Conservation (phyloP, 306 rosid genomes). For the Lablab purpureus region DNA sequence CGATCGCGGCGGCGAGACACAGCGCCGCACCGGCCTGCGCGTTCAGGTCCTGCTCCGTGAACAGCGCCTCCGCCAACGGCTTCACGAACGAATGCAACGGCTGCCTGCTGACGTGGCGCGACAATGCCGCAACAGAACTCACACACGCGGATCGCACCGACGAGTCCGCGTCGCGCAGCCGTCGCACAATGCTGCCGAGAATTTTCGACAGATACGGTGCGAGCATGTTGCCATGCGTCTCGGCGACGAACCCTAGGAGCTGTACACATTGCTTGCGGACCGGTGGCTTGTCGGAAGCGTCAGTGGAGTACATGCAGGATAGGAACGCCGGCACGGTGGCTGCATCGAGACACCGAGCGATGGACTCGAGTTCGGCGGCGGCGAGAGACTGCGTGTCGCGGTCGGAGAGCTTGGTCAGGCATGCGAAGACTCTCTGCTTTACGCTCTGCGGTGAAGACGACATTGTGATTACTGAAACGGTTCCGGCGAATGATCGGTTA, state of each 20-base stretch:
- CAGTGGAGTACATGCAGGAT: slow-evolving; percentile 85
- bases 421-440: slow-evolving; percentile 79
- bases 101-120: slow-evolving; percentile 71
- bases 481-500: slow-evolving; percentile 26
- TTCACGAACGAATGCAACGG: slow-evolving; percentile 73
- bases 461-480: slow-evolving; percentile 48
- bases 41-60: slow-evolving; percentile 89
- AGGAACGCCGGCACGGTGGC: slow-evolving; percentile 67
- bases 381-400: slow-evolving; percentile 89
- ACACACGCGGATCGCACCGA: slow-evolving; percentile 94
- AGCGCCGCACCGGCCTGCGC: slow-evolving; percentile 90
- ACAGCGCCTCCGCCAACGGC: slow-evolving; percentile 83
- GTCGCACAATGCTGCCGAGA: slow-evolving; percentile 64
- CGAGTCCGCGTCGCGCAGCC: slow-evolving; percentile 92
- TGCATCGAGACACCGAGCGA: slow-evolving; percentile 72
- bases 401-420: slow-evolving; percentile 95
- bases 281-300: slow-evolving; percentile 79
- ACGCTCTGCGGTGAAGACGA: slow-evolving; percentile 62
- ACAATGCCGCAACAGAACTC: slow-evolving; percentile 74
- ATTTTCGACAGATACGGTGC: slow-evolving; percentile 80
- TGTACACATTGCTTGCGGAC: slow-evolving; percentile 89
- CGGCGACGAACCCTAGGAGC: slow-evolving; percentile 72
- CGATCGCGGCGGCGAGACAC: slow-evolving; percentile 82
- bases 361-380: slow-evolving; percentile 69
- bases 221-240: slow-evolving; percentile 72